A percentile compares a stretch with the other conserved stretches of the same genome.
Conservation (phyloP, 352 stramenopile species). For the Phytophthora agathidicida region DNA sequence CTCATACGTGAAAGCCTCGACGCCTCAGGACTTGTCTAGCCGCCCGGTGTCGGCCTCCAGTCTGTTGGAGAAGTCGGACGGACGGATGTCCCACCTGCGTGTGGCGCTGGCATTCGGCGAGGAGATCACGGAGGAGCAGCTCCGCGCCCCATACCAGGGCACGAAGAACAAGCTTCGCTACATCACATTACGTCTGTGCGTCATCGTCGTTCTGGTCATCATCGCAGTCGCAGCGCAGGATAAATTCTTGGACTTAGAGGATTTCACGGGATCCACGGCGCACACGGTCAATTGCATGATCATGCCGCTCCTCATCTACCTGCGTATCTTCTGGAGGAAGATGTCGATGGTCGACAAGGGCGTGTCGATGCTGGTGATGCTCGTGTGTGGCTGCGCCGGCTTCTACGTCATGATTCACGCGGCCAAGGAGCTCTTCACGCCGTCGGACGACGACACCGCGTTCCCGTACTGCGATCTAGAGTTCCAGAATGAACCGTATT, state of each 20-base stretch:
- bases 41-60: conserved; percentile 23
- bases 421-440: conserved; percentile 58
- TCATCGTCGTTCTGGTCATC: conserved; percentile 49
- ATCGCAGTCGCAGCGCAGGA: conserved; percentile 49
- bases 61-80: conserved; percentile 27
- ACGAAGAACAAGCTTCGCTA: conserved; percentile 46
- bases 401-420: conserved; percentile 56
- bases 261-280: conserved; percentile 28
- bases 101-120: conserved; percentile 21
- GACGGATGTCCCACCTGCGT: conserved; percentile 22
- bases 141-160: conserved; percentile 47
- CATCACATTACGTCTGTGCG: conserved; percentile 37
- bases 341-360: conserved; percentile 60
- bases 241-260: conserved; percentile 52
- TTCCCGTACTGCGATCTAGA: conserved; percentile 25
- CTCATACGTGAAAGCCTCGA: conserved; percentile 28
- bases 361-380: conserved; percentile 40
- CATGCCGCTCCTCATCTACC: conserved; percentile 31
- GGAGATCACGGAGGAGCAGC: conserved; percentile 35
- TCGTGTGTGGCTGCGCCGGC: conserved; percentile 51
- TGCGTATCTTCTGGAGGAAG: conserved; percentile 33
- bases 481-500: conserved; percentile 27
- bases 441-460: conserved; percentile 30
- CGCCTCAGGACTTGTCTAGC: conserved; percentile 18
- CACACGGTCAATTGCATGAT: conserved; percentile 35